phyloP scores from a whole-genome alignment of 2,329 filamentous ascomycete genomes.

The Claviceps humidiphila region DNA sequence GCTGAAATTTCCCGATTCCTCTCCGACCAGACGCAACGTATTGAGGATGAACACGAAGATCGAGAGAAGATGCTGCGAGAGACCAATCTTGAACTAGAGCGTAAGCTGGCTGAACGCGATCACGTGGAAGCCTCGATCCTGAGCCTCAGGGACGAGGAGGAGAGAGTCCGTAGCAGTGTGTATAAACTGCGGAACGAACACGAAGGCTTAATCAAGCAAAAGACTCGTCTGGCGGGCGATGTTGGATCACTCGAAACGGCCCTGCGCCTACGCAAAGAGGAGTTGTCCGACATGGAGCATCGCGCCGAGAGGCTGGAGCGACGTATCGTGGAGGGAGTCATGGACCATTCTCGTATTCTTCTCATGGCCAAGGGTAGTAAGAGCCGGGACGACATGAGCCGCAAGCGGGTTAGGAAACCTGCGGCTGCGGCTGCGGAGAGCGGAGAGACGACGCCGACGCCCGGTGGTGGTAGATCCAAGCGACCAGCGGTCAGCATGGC shows the following conservation, averaged over 20 bases:
- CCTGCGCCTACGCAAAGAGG: constrained; percentile 74
- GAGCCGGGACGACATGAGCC: constrained; percentile 42
- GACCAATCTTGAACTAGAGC: constrained; percentile 67
- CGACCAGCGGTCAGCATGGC: constrained; percentile 37
- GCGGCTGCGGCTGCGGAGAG: constrained; percentile 10
- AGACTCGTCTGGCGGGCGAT: constrained; percentile 68
- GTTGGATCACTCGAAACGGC: constrained; percentile 87
- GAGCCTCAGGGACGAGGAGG: constrained; percentile 37
- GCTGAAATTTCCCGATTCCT: constrained; percentile 76
- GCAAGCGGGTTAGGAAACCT: constrained; percentile 39
- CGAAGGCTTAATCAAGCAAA: constrained; percentile 64
- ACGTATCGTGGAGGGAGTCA: constrained; percentile 85
- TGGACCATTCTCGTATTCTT: constrained; percentile 89
- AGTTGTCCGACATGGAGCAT: constrained; percentile 79
- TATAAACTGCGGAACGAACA: constrained; percentile 51
- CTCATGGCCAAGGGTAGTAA: constrained; percentile 56
- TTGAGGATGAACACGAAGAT: constrained; percentile 64
- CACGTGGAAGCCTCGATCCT: constrained; percentile 43
- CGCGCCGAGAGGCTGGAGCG: constrained; percentile 83
- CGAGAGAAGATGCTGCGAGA: constrained; percentile 71
- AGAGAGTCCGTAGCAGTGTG: constrained; percentile 40
- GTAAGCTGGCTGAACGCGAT: constrained; percentile 52
- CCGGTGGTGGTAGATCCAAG: constrained; percentile 10
- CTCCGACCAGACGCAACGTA: constrained; percentile 58
- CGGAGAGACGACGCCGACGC: background rate